Conservation (phyloP, 148 eudicot species). For the Vaccinium darrowii region DNA sequence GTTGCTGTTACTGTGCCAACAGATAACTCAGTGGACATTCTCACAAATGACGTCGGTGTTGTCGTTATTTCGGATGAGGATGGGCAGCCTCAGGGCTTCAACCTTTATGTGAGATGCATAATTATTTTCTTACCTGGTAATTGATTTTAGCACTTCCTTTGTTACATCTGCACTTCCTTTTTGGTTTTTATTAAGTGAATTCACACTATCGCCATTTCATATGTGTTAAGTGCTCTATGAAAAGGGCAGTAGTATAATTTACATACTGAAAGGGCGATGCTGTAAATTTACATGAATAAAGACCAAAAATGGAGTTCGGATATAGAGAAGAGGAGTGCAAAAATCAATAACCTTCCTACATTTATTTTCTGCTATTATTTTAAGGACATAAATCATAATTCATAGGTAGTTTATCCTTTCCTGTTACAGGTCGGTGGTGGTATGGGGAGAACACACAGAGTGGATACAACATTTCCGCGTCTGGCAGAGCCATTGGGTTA, state of each 20-base stretch:
- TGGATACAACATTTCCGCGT: slow-evolving; percentile 86
- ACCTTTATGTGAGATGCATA: slow-evolving; percentile 67
- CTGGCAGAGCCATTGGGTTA: slow-evolving; percentile 94
- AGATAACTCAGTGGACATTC: slow-evolving; percentile 90
- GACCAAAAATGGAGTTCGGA: not conserved
- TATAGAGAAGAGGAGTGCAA: not conserved
- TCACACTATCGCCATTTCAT: not conserved
- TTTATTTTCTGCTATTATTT: slow-evolving; percentile 4
- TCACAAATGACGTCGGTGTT: slow-evolving; percentile 91
- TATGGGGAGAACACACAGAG: slow-evolving; percentile 96
- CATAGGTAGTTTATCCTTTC: slow-evolving; percentile 9
- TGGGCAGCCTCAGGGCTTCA: slow-evolving; percentile 92
- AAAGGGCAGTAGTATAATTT: not conserved
- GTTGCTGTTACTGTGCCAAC: slow-evolving; percentile 91
- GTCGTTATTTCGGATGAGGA: slow-evolving; percentile 81
- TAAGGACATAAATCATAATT: not conserved
- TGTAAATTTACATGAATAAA: not conserved
- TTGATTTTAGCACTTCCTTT: not conserved
- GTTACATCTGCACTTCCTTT: not conserved
- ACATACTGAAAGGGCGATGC: no score
- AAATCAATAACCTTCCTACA: not conserved
- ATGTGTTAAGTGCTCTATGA: not conserved
- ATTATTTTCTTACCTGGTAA: not conserved
- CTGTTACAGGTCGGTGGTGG: slow-evolving; percentile 92
- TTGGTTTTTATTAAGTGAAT: not conserved